Conservation (phyloP, 768 basidiomycete genomes). For the Trametes villosa region DNA sequence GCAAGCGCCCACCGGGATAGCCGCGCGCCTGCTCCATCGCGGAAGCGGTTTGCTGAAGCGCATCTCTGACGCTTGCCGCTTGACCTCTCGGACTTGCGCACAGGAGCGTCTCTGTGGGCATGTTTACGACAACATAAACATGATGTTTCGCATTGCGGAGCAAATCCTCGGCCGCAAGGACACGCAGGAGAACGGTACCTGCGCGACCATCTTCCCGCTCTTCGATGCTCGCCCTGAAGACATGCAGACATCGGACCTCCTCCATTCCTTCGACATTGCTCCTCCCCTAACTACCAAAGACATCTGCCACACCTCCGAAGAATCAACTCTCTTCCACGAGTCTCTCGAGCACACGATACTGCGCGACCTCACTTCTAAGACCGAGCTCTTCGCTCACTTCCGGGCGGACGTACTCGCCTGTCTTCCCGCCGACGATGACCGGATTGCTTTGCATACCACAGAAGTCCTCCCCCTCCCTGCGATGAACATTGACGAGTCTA, state of each 20-base stretch:
- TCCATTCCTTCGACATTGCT: slow-evolving; percentile 27
- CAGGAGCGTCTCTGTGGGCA: neutral
- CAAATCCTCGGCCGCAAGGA: slow-evolving; percentile 41
- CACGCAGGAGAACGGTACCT: slow-evolving; percentile 43
- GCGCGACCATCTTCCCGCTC: slow-evolving; percentile 37
- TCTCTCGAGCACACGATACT: slow-evolving; percentile 28
- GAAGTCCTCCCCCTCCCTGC: slow-evolving; percentile 36
- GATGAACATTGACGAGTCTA: slow-evolving; percentile 43
- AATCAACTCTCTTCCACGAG: slow-evolving; percentile 7
- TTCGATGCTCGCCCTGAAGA: slow-evolving; percentile 29
- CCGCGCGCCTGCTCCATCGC: neutral
- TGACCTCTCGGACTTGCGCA: neutral
- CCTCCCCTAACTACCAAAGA: slow-evolving; percentile 32
- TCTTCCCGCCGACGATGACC: neutral
- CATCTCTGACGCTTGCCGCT: slow-evolving; percentile 7
- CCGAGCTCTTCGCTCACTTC: neutral
- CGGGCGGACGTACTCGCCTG: neutral
- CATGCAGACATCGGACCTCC: slow-evolving; percentile 27
- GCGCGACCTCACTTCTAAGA: slow-evolving; percentile 33
- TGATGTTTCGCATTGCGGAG: slow-evolving; percentile 33
- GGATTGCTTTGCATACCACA: slow-evolving; percentile 38
- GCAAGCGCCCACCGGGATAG: neutral
- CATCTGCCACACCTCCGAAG: slow-evolving; percentile 30
- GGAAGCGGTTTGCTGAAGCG: neutral
- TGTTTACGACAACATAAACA: slow-evolving; percentile 46